Percentiles rank a stretch among this genome's conserved stretches.
These are phyloP conservation scores for Aaosphaeria pasadenensis DNA, from an alignment of 2,329 filamentous ascomycete genomes.

Conservation along the genomic window DNA sequence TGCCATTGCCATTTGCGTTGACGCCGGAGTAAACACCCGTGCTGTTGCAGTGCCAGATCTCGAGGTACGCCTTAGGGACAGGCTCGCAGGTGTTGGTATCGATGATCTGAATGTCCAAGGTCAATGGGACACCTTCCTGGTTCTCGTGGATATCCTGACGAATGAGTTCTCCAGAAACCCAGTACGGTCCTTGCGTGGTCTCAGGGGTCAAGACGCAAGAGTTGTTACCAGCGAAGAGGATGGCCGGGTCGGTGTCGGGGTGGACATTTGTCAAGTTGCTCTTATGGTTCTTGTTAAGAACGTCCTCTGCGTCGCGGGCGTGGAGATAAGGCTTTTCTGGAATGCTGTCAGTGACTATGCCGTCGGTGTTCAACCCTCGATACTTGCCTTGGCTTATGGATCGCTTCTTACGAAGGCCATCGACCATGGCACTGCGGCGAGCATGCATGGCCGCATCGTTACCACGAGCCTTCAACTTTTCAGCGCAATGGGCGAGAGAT, in stretches of 20 bases:
- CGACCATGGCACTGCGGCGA: constrained; percentile 40
- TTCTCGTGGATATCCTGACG: constrained; percentile 48
- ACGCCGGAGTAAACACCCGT: constrained; percentile 37
- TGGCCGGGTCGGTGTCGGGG: constrained; percentile 18
- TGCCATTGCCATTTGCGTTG: constrained; percentile 42
- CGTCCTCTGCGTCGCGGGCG: constrained; percentile 23
- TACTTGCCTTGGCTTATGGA: constrained; percentile 17
- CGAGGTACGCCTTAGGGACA: constrained; percentile 48
- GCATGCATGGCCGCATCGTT: constrained; percentile 41
- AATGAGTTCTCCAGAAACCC: constrained; percentile 51
- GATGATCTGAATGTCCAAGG: constrained; percentile 53
- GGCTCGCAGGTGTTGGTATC: constrained; percentile 55
- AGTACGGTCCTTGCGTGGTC: constrained; percentile 33
- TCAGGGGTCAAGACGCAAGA: constrained; percentile 35
- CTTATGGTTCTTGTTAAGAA: constrained; percentile 26
- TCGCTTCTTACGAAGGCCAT: constrained; percentile 40
- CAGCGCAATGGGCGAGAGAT: constrained; percentile 41
- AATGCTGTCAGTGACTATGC: constrained; percentile 4
- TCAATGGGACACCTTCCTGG: constrained; percentile 48
- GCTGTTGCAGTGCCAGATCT: constrained; percentile 51
- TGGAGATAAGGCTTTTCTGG: constrained; percentile 24
- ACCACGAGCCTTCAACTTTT: constrained; percentile 37
- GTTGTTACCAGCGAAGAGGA: constrained; percentile 31
- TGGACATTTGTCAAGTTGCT: constrained; percentile 29
- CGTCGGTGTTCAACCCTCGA: neutral